Evolutionary conservation across 805 yeast species (phyloP).

Genomic region (Groenewaldozyma salmanticensis): DNA sequence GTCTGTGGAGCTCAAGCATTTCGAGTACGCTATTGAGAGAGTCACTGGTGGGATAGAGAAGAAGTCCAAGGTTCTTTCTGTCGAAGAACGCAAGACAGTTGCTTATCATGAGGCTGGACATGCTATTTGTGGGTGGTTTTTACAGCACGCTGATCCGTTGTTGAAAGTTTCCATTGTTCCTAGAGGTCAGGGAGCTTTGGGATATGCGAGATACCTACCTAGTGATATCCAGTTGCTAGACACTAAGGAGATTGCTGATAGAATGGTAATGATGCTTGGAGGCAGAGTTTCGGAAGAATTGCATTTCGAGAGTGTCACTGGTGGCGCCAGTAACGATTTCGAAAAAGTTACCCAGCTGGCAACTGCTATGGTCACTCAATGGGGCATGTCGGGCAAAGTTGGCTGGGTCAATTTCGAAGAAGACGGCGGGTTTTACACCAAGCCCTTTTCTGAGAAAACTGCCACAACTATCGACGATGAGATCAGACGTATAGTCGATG

Average conservation of each 20-base stretch:
- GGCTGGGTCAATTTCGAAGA: constrained; percentile 78
- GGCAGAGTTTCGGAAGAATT: constrained; percentile 96
- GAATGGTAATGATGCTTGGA: constrained; percentile 95
- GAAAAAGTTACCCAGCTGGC: constrained; percentile 94
- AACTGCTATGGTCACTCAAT: constrained; percentile 78
- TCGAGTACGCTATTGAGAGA: constrained; percentile 94
- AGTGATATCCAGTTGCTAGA: constrained; percentile 78
- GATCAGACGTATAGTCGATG: constrained; percentile 65
- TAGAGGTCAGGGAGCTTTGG: constrained; percentile 92
- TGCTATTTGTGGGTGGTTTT: constrained; percentile 96
- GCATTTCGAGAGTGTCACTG: constrained; percentile 82
- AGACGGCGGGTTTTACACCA: constrained; percentile 56
- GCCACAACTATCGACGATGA: constrained; percentile 74
- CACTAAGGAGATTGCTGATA: constrained; percentile 68
- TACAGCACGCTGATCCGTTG: constrained; percentile 85
- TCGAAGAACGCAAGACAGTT: constrained; percentile 80
- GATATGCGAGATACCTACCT: constrained; percentile 96
- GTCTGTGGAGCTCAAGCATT: constrained; percentile 66
- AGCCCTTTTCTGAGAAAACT: constrained; percentile 85
- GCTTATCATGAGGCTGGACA: constrained; percentile 99
- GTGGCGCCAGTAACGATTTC: constrained; percentile 95
- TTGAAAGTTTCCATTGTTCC: constrained; percentile 95
- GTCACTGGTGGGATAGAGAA: constrained; percentile 94
- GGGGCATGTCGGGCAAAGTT: constrained; percentile 83
- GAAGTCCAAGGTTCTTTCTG: constrained; percentile 71